phyloP scores from a whole-genome alignment of 164 flowering plant genomes.

The Cinnamomum micranthum region DNA sequence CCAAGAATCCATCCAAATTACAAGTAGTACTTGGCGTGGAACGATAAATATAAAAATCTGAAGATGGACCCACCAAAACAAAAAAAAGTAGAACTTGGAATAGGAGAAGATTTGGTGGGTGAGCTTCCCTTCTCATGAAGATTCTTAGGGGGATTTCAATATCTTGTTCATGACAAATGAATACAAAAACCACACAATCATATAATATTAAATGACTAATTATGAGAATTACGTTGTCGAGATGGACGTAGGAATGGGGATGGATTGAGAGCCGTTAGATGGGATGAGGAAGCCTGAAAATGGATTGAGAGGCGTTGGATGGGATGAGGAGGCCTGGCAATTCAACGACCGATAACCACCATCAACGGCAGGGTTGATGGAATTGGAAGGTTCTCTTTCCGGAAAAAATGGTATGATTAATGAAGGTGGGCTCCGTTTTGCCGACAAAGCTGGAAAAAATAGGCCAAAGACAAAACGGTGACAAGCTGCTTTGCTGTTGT shows the following conservation, averaged over 20 bases:
- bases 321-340: neutral
- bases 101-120: slow-evolving; percentile 11
- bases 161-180: slow-evolving; percentile 5
- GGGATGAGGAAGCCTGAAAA: neutral
- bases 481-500: no score
- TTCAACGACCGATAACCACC: slow-evolving; percentile 25
- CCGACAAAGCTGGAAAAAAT: neutral
- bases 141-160: neutral
- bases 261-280: neutral
- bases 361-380: slow-evolving; percentile 23
- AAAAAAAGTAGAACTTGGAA: neutral
- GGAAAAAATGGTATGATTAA: neutral
- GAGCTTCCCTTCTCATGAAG: slow-evolving; percentile 12
- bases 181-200: neutral
- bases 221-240: neutral
- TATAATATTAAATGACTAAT: neutral
- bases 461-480: no score
- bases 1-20: no score
- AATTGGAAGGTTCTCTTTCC: slow-evolving; percentile 6
- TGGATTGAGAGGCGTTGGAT: neutral
- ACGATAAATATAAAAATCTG: no score
- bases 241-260: neutral
- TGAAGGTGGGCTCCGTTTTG: slow-evolving; percentile 2
- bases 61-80: neutral
- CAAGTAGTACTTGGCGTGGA: no score